Evolutionary conservation across 169 alveolate species (phyloP).

Genomic region (Cyclospora cayetanensis): DNA sequence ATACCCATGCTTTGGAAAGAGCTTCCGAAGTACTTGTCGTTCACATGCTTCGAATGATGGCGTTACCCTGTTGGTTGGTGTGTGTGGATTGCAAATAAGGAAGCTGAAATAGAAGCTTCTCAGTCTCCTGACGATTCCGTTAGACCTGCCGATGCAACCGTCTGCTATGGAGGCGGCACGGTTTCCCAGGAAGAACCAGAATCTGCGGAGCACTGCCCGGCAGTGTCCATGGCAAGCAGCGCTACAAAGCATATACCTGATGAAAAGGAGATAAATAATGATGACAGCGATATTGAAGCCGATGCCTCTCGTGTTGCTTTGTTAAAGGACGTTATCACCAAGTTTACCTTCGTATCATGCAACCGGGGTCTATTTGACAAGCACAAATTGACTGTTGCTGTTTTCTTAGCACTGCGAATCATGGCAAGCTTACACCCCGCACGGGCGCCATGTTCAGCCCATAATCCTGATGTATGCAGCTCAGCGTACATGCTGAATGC

Average conservation of each 20-base stretch:
- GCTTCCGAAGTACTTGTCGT: no score
- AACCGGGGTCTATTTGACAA: conserved; percentile 93
- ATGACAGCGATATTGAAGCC: conserved; percentile 27
- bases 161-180: conserved; percentile 13
- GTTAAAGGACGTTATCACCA: conserved; percentile 89
- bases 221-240: neutral
- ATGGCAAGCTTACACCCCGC: conserved; percentile 84
- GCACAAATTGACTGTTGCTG: conserved; percentile 94
- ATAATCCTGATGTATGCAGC: no score
- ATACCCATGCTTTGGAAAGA: no score
- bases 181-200: conserved; percentile 22
- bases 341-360: conserved; percentile 90
- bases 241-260: neutral
- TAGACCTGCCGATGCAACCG: neutral
- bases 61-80: no score
- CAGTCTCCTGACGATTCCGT: neutral
- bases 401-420: conserved; percentile 90
- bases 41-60: no score
- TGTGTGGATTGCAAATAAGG: neutral
- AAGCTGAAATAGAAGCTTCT: neutral
- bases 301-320: conserved; percentile 82
- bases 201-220: neutral
- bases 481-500: no score
- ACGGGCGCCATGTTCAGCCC: no score
- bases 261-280: neutral